phyloP scores from a whole-genome alignment of 306 rosid species.

The Cicer arietinum region DNA sequence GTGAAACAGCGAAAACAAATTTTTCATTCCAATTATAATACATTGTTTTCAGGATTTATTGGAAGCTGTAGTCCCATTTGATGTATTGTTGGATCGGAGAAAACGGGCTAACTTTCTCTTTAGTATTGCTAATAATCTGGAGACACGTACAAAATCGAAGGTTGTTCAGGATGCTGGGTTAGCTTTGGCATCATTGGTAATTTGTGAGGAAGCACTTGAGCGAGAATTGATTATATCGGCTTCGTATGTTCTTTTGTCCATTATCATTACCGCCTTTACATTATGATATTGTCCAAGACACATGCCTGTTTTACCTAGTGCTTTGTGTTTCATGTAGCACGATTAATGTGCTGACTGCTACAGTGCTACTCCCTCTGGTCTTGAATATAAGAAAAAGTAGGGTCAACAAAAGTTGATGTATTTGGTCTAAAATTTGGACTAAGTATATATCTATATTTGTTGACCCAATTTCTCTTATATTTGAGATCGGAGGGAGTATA shows the following conservation, averaged over 20 bases:
- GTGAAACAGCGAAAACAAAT: constrained; percentile 34
- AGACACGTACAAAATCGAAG: constrained; percentile 64
- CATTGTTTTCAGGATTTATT: constrained; percentile 77
- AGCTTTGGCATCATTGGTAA: constrained; percentile 84
- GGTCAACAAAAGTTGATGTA: too few relatives aligned
- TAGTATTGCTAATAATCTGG: constrained; percentile 56
- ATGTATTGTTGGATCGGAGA: constrained; percentile 77
- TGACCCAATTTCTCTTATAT: too few relatives aligned
- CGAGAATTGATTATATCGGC: constrained; percentile 85
- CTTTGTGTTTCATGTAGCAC: constrained; percentile 11
- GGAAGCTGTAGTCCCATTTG: constrained; percentile 95
- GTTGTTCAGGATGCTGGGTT: constrained; percentile 83
- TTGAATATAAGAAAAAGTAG: too few relatives aligned
- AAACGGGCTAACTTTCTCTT: constrained; percentile 71
- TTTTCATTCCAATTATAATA: constrained; percentile 29
- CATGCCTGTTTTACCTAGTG: constrained; percentile 27
- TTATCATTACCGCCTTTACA: constrained; percentile 45
- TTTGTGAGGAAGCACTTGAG: constrained; percentile 94
- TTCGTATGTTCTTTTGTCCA: constrained; percentile 73
- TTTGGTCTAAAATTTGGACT: too few relatives aligned
- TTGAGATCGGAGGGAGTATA: neutral
- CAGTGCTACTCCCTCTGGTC: neutral
- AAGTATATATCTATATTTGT: too few relatives aligned
- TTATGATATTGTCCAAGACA: constrained; percentile 37
- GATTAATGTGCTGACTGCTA: constrained; percentile 20